phyloP scores from a whole-genome alignment of 441 rosid species.

The Aleurites moluccanus region DNA sequence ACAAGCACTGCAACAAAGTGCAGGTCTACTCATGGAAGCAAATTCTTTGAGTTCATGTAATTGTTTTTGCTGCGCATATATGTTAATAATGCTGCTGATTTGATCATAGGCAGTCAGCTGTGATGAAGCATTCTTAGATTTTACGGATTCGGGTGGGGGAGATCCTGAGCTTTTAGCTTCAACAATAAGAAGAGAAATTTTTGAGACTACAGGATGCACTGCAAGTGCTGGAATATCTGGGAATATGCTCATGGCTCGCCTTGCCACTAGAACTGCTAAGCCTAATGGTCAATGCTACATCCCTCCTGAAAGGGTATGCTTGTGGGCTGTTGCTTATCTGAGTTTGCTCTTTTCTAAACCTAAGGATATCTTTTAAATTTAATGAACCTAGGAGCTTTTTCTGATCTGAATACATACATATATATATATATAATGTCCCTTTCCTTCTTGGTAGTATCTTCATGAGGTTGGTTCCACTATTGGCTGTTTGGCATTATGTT shows the following conservation, averaged over 20 bases:
- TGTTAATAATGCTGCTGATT: slow-evolving; percentile 22
- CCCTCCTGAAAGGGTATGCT: slow-evolving; percentile 57
- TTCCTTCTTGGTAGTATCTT: not conserved
- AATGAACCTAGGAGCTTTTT: not conserved
- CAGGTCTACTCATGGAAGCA: slow-evolving; percentile 51
- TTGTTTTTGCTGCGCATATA: slow-evolving; percentile 14
- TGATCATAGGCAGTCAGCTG: slow-evolving; percentile 86
- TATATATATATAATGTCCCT: not conserved
- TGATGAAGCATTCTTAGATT: slow-evolving; percentile 92
- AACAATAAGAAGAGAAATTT: slow-evolving; percentile 70
- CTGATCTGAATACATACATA: not conserved
- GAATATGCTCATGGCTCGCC: slow-evolving; percentile 97
- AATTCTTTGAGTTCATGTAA: slow-evolving; percentile 12
- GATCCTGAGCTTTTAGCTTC: slow-evolving; percentile 71
- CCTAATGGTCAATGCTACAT: slow-evolving; percentile 89
- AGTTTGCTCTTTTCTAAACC: not conserved
- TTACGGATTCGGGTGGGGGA: slow-evolving; percentile 45
- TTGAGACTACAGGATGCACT: slow-evolving; percentile 79
- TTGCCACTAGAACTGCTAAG: slow-evolving; percentile 91
- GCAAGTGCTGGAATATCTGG: slow-evolving; percentile 90
- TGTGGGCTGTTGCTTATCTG: not conserved
- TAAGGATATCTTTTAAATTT: not conserved
- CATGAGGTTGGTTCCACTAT: not conserved
- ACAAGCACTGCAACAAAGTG: slow-evolving; percentile 77
- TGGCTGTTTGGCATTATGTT: not conserved